Conservation (phyloP, 768 basidiomycete species). For the Leccinum disarticulatum region DNA sequence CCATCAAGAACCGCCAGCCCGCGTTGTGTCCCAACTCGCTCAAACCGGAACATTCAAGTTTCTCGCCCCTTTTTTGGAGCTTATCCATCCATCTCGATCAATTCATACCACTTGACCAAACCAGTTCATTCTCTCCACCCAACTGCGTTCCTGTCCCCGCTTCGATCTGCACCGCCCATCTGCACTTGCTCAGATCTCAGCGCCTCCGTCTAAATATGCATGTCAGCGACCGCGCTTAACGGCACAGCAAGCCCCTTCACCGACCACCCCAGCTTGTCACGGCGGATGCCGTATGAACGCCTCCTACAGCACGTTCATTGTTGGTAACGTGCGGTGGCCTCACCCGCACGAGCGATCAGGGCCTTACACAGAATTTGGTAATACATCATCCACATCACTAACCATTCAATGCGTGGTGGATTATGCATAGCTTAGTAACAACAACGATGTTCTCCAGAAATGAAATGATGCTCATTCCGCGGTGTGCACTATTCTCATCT, state of each 20-base stretch:
- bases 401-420: constrained; percentile 5
- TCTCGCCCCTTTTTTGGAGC: constrained; percentile 12
- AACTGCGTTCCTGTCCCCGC: constrained; percentile 6
- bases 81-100: constrained; percentile 25
- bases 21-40: constrained; percentile 28
- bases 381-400: constrained; percentile 4
- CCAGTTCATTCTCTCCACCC: constrained; percentile 6
- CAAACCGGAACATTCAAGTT: constrained; percentile 12
- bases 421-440: constrained; percentile 4
- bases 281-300: constrained; percentile 20
- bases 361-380: constrained; percentile 1
- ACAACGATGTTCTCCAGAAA: constrained; percentile 6
- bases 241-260: constrained; percentile 6
- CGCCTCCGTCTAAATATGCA: constrained; percentile 4
- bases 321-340: constrained; percentile 4
- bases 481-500: constrained; percentile 5
- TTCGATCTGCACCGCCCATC: constrained; percentile 18
- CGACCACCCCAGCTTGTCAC: constrained; percentile 17
- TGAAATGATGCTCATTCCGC: constrained; percentile 7
- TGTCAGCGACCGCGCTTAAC: not conserved
- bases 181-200: constrained; percentile 4
- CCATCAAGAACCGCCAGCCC: constrained; percentile 28
- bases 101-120: constrained; percentile 17
- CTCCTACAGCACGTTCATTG: not conserved
- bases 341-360: constrained; percentile 22